phyloP scores from a whole-genome alignment of 208 protist species.

The Endotrypanum monterogeii region DNA sequence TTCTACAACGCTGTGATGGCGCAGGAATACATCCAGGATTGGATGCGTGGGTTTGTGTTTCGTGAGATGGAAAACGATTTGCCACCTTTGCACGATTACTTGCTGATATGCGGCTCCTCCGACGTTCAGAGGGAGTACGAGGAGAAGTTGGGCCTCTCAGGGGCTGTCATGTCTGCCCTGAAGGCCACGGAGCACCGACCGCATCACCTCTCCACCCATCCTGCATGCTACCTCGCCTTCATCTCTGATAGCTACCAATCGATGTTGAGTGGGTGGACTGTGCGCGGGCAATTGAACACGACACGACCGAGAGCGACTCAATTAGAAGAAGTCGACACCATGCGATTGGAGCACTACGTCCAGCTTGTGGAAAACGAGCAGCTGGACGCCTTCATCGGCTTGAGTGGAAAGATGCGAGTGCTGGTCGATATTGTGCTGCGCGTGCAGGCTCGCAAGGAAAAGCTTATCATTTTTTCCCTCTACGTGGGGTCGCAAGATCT shows the following conservation, averaged over 20 bases:
- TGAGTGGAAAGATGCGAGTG: slow-evolving; percentile 81
- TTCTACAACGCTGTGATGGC: slow-evolving; percentile 56
- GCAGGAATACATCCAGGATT: slow-evolving; percentile 81
- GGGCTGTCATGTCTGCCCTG: slow-evolving; percentile 19
- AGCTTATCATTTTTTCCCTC: slow-evolving; percentile 90
- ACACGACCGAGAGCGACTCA: not conserved
- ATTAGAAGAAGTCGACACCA: slow-evolving; percentile 39
- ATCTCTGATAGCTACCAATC: slow-evolving; percentile 60
- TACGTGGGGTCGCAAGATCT: slow-evolving; percentile 83
- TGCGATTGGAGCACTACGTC: slow-evolving; percentile 43
- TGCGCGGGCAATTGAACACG: not conserved
- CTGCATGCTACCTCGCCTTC: slow-evolving; percentile 80
- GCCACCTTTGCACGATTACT: slow-evolving; percentile 84
- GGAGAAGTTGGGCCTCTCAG: slow-evolving; percentile 13
- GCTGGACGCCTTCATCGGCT: slow-evolving; percentile 50
- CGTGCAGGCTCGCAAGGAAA: slow-evolving; percentile 53
- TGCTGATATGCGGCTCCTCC: slow-evolving; percentile 78
- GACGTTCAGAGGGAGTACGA: slow-evolving; percentile 44
- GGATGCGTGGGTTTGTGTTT: slow-evolving; percentile 89
- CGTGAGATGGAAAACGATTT: slow-evolving; percentile 79
- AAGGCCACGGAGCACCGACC: slow-evolving; percentile 69
- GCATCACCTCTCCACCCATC: slow-evolving; percentile 81
- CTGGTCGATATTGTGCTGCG: slow-evolving; percentile 63
- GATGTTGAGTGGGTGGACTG: slow-evolving; percentile 23
- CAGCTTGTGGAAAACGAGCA: slow-evolving; percentile 43